Base-by-base conservation (phyloP, 306 rosid genomes). In the Abrus precatorius region DNA sequence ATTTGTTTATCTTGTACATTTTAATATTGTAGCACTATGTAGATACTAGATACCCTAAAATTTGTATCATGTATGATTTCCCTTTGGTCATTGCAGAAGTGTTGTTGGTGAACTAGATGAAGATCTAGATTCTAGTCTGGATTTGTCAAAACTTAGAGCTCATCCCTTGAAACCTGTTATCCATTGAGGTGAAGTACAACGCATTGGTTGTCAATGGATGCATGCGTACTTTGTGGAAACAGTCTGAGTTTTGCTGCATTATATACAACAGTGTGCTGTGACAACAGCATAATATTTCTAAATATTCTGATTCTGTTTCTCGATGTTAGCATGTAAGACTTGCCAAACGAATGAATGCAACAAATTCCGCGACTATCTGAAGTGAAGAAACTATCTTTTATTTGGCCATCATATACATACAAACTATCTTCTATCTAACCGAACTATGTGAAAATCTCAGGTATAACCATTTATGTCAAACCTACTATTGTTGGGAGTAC, bases 71-170 rank as follows among this genome's bases (percentile, higher is more conserved):
- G 20, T 45, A 14, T 74, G 80, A 30, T 34, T 74, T 27, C 5
- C 10, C 29, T 52, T 77, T 81, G 76, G 54, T 57, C 44, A 80
- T 36, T 91, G 90, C 98, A 95, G 98, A 90, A 90, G 99, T 77
- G 89, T 95, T 82, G 98, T 95, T 29, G 99, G 98, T 76, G 99
- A 95, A 88, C 70, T 95, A 43, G 98, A 95, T 82, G 98, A 91
- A 52, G 98, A 93, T 69, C 93, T 95, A 69, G 99, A 95, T 87
- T 86, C 97, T 5, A 90, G 75, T 63, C 82, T 93, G 34, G 97
- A 93, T 82, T 84, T 93, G 86, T 93, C 99, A 2, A 85, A 93
- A 60, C 90, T 88, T 80, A 90, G 90, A 85, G 99, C 99, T 63
- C 97, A 93, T 77, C 99, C 99, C 33, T 86, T 95, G 29, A 91